These are phyloP conservation scores for Cokeromyces recurvatus DNA, from an alignment of 371 early-diverging fungal genomes.

Conservation along the genomic window DNA sequence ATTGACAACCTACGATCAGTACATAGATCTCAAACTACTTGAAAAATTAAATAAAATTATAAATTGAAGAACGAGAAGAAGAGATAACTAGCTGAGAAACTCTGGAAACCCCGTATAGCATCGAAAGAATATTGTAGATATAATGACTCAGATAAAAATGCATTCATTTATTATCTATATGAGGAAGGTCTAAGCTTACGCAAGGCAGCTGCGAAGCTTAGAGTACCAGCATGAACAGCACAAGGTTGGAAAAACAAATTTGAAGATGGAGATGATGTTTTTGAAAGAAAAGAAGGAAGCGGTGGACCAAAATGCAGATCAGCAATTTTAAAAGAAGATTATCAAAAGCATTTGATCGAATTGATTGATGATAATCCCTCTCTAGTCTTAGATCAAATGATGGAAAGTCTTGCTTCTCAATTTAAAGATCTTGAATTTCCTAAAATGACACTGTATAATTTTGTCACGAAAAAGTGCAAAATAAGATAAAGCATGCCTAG, in stretches of 20 bases:
- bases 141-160: background rate
- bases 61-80: conserved; percentile 1
- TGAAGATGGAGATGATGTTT: conserved; percentile 1
- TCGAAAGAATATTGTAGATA: background rate
- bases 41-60: background rate
- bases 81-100: background rate
- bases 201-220: no score
- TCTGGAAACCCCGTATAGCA: background rate
- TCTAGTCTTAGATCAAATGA: conserved; percentile 16
- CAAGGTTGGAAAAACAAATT: conserved; percentile 7
- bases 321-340: conserved; percentile 4
- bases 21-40: background rate
- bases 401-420: conserved; percentile 12
- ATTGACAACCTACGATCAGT: background rate
- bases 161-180: background rate
- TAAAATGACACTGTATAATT: conserved; percentile 12
- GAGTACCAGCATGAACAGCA: conserved; percentile 1
- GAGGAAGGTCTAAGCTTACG: conserved; percentile 5
- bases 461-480: conserved; percentile 22
- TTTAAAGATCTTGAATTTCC: conserved; percentile 18
- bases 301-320: conserved; percentile 3
- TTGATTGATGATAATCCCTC: conserved; percentile 14
- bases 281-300: conserved; percentile 4
- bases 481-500: conserved; percentile 18
- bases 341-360: conserved; percentile 3